Base-by-base conservation (phyloP, 495 filamentous ascomycete species). In the Lasiosphaeria ovina region DNA sequence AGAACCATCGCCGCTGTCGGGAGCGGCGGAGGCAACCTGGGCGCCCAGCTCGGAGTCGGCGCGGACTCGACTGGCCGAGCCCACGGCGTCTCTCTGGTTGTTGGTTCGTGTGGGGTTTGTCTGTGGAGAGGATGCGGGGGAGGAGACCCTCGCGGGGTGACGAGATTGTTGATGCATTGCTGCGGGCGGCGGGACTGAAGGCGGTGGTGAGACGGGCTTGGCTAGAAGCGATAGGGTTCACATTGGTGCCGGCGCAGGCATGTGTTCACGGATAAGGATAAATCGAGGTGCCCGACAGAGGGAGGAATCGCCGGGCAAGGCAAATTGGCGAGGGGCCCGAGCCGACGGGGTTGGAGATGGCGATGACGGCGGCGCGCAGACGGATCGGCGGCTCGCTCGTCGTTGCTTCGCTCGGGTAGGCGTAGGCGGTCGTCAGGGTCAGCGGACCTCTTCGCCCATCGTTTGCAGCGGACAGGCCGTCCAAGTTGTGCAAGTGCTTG, bases 141-240 rank as follows among this genome's bases (percentile, higher is more conserved):
- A 87, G 55, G 86, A 75, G 56, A 83, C 80, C 63, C 82, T 78
- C 17, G 83, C 83, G 62, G 88, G 83, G 54, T 87, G 84, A 67
- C 91, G 85, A 63, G 89, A 87, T 76, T 89, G 87, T 76, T 93
- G 91, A 84, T 94, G 90, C 91, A 95, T 95, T 56, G 62, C 48
- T 52, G 64, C 42, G 60, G 55, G 51, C 58, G 47, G 57, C 53
- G 62, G 52, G 34, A 36, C 10, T 44, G 17, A 33, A 32, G 34
- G 31, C 40, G 59, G 6, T 50, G 50, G 33, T 36, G 40, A 32
- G 33, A 55, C 55, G 40, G 38, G 45, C n/a, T 24, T 24, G 24
- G 24, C 24, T 24, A 24, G 24, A 24, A 24, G 24, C 24, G 24
- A 24, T 24, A 24, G 31, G 33, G 17, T 58, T 66, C 49, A 70